A percentile compares a stretch with the other conserved stretches of the same genome.
phyloP scores from a whole-genome alignment of 73 alveolate genomes.

The Tetrahymena thermophila region DNA sequence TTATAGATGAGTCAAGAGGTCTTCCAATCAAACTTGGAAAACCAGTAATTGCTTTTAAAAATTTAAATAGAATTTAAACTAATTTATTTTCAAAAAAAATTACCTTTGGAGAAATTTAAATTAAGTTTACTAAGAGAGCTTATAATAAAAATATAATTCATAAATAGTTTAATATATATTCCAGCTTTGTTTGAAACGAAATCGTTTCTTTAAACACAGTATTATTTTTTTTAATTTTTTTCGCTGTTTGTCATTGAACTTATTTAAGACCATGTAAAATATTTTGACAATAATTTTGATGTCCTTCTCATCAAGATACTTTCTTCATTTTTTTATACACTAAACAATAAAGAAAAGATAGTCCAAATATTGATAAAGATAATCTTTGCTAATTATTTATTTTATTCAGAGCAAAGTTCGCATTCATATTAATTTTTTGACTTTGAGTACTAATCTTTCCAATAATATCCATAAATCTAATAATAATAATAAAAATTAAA shows the following conservation, averaged over 20 bases:
- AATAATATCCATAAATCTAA: not conserved
- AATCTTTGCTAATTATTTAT: too few species aligned
- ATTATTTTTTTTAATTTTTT: too few species aligned
- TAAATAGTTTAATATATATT: slow-evolving; percentile 1
- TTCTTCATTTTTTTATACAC: not conserved
- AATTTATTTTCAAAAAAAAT: not conserved
- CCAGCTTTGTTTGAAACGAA: not conserved
- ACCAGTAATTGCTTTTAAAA: not conserved
- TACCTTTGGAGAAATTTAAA: not conserved
- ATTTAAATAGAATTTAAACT: not conserved
- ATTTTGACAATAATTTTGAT: not conserved
- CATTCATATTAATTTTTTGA: not conserved
- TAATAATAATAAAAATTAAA: not conserved
- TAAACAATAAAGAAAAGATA: not conserved
- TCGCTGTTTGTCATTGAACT: not conserved
- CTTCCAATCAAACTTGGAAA: not conserved
- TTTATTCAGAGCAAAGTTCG: not conserved
- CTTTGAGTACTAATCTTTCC: not conserved
- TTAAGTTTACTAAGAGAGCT: slow-evolving; percentile 4
- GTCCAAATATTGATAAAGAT: not conserved
- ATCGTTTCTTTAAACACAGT: not conserved
- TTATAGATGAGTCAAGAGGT: not conserved
- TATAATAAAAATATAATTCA: slow-evolving; percentile 1
- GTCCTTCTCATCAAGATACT: not conserved
- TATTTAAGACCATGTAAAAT: not conserved